Percentiles rank a stretch among this genome's conserved stretches.
phyloP scores from a whole-genome alignment of 306 rosid genomes.

The Fragaria nilgerrensis region DNA sequence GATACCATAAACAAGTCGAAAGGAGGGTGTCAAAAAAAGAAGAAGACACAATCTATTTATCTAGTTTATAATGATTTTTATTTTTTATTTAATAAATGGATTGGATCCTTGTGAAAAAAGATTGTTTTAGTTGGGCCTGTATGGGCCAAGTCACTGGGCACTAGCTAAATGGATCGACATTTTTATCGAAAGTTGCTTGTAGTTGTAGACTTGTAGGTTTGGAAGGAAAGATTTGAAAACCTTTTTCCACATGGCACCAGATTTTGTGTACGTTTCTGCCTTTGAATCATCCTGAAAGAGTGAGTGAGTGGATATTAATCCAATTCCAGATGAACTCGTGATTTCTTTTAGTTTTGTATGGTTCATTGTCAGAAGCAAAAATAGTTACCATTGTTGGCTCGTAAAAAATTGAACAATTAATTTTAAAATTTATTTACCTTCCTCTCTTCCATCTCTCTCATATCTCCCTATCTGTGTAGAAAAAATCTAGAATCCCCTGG shows the following conservation, averaged over 20 bases:
- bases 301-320: background rate
- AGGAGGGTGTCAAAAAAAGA: no score
- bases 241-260: constrained; percentile 3
- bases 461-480: background rate
- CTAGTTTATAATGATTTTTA: no score
- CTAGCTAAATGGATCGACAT: background rate
- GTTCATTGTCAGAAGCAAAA: background rate
- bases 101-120: background rate
- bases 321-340: background rate
- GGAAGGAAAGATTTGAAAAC: background rate
- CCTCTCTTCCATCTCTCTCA: background rate
- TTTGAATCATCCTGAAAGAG: background rate
- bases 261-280: background rate
- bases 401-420: no score
- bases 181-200: background rate
- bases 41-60: no score
- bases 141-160: background rate
- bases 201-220: background rate
- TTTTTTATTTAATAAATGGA: background rate
- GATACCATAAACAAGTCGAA: fast-evolving
- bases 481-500: constrained; percentile 28
- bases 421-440: no score
- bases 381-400: background rate
- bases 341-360: background rate
- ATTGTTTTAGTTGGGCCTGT: background rate